Evolutionary conservation across 1,284 basidiomycete genomes (phyloP).

Genomic region (Thelephora terrestris): DNA sequence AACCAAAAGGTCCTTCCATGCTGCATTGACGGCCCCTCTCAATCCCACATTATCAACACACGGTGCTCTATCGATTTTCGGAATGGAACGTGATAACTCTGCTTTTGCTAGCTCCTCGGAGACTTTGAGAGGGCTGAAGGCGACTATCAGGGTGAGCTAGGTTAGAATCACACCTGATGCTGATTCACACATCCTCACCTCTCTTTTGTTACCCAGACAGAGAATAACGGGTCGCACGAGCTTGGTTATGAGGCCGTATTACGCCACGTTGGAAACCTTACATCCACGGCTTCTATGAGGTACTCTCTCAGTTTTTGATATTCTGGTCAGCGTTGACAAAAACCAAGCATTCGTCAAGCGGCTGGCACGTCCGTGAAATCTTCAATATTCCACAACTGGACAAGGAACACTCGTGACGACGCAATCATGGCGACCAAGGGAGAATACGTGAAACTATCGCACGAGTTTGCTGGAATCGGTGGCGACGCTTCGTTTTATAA

Average conservation of each 20-base stretch:
- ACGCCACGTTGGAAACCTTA: conserved; percentile 63
- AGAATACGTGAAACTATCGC: conserved; percentile 47
- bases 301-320: conserved; percentile 23
- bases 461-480: conserved; percentile 74
- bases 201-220: conserved; percentile 17
- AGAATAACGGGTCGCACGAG: conserved; percentile 59
- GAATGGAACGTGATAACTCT: conserved; percentile 59
- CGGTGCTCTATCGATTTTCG: conserved; percentile 53
- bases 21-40: conserved; percentile 48
- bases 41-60: conserved; percentile 47
- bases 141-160: conserved; percentile 53
- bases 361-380: conserved; percentile 81
- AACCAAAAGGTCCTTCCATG: conserved; percentile 77
- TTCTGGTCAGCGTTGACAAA: neutral
- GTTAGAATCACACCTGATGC: conserved; percentile 20
- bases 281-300: conserved; percentile 74
- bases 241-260: conserved; percentile 74
- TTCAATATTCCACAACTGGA: conserved; percentile 70
- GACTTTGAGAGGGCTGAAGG: conserved; percentile 53
- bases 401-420: conserved; percentile 76
- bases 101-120: conserved; percentile 64
- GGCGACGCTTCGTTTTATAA: conserved; percentile 70
- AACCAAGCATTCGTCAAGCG: conserved; percentile 64
- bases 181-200: conserved; percentile 3
- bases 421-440: conserved; percentile 56